Percentiles rank a stretch among this genome's conserved stretches.
These are phyloP conservation scores for Polyporus tsugae DNA, from an alignment of 1,284 basidiomycete species.

Conservation along the genomic window DNA sequence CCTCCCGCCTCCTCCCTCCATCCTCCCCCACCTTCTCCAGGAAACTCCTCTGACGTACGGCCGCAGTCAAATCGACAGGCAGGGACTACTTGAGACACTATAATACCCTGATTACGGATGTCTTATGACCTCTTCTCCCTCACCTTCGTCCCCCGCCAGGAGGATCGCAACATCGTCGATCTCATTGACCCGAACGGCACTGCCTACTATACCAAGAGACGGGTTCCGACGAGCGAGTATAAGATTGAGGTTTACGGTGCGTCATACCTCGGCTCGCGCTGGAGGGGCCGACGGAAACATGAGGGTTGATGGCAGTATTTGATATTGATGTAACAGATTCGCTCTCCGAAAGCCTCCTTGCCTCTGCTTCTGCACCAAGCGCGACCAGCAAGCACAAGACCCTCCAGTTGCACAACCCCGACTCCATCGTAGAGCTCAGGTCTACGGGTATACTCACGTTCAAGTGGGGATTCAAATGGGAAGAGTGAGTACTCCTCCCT, in stretches of 20 bases:
- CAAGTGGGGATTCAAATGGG: conserved; percentile 83
- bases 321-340: conserved; percentile 56
- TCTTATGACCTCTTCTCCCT: conserved; percentile 76
- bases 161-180: conserved; percentile 68
- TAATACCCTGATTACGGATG: background rate
- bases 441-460: conserved; percentile 78
- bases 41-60: conserved; percentile 60
- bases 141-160: conserved; percentile 62
- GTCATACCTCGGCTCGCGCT: conserved; percentile 34
- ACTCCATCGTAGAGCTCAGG: conserved; percentile 72
- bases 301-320: background rate
- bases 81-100: background rate
- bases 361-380: conserved; percentile 68
- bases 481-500: conserved; percentile 70
- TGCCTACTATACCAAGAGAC: conserved; percentile 74
- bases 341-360: conserved; percentile 68
- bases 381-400: conserved; percentile 76
- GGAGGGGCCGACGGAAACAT: too few relatives aligned
- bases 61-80: background rate
- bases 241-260: conserved; percentile 72
- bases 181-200: conserved; percentile 69
- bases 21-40: background rate
- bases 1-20: background rate
- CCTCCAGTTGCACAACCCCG: conserved; percentile 80
- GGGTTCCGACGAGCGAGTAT: conserved; percentile 59